A percentile compares a stretch with the other conserved stretches of the same genome.
Evolutionary conservation across 306 rosid species (phyloP).

Genomic region (Biancaea sappan): DNA sequence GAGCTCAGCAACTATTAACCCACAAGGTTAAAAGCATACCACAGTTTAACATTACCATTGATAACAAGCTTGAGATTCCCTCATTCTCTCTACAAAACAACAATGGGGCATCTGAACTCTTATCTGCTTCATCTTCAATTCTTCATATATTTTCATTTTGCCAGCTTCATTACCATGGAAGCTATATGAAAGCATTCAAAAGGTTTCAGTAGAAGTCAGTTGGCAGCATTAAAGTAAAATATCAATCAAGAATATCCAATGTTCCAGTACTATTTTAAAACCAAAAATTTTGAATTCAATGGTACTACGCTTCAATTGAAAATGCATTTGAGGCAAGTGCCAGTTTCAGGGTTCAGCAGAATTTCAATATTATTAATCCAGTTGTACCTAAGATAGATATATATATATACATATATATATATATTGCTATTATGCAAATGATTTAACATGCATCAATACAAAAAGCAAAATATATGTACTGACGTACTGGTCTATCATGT

Average conservation of each 20-base stretch:
- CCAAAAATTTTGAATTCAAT: constrained; percentile 20
- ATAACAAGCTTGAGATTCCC: constrained; percentile 92
- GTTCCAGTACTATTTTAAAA: constrained; percentile 5
- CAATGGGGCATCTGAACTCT: constrained; percentile 87
- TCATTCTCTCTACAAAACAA: constrained; percentile 86
- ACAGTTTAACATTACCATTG: constrained; percentile 84
- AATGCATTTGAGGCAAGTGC: constrained; percentile 8
- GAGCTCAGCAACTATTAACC: constrained; percentile 12
- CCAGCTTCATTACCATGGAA: constrained; percentile 94
- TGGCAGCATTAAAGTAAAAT: constrained; percentile 41
- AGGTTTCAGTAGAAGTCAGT: constrained; percentile 93
- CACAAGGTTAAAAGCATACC: constrained; percentile 53
- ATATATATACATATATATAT: background rate
- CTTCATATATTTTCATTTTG: constrained; percentile 90
- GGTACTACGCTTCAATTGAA: background rate
- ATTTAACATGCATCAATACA: background rate
- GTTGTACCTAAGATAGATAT: background rate
- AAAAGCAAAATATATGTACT: constrained; percentile 11
- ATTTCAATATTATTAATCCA: background rate
- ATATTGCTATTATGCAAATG: background rate
- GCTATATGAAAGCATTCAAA: constrained; percentile 67
- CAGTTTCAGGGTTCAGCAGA: background rate
- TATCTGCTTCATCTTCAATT: constrained; percentile 81
- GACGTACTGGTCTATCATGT: constrained; percentile 1
- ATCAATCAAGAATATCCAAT: background rate